Percentiles rank a stretch among this genome's conserved stretches.
Evolutionary conservation across 345 rosid species (phyloP).

Genomic region (Camelina sativa): DNA sequence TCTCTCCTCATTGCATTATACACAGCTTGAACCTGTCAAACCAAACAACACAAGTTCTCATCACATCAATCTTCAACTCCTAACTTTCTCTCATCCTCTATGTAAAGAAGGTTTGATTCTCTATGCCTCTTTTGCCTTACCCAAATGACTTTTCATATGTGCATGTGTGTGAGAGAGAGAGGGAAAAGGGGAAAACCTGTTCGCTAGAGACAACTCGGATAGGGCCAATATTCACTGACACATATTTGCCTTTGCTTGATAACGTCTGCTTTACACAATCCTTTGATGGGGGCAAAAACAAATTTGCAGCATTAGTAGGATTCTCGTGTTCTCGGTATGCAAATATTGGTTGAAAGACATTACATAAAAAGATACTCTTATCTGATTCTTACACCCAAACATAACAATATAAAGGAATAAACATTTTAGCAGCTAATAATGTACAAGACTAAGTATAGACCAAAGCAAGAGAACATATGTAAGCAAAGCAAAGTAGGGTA

Average conservation of each 20-base stretch:
- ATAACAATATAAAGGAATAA: constrained; percentile 8
- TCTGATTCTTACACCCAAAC: constrained; percentile 13
- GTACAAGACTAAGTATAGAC: constrained; percentile 15
- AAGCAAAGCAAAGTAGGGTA: constrained; percentile 6
- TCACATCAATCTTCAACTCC: constrained; percentile 12
- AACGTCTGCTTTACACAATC: constrained; percentile 82
- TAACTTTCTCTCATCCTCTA: constrained; percentile 5
- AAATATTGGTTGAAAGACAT: constrained; percentile 19
- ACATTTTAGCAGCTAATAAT: constrained; percentile 12
- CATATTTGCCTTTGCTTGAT: constrained; percentile 87
- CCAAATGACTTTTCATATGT: constrained; percentile 5
- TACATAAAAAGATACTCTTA: neutral
- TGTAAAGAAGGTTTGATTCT: neutral
- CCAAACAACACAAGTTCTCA: constrained; percentile 25
- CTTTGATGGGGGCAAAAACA: constrained; percentile 43
- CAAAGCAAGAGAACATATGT: constrained; percentile 14
- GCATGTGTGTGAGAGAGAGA: constrained; percentile 19
- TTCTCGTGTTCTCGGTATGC: constrained; percentile 1
- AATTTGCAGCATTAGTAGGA: constrained; percentile 26
- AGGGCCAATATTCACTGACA: constrained; percentile 92
- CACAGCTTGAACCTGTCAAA: constrained; percentile 88
- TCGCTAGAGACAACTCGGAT: constrained; percentile 82
- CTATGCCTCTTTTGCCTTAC: constrained; percentile 16
- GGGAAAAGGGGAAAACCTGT: constrained; percentile 57
- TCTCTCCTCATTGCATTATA: constrained; percentile 94